Evolutionary conservation across 139 green algal genomes (phyloP).

Genomic region (Chlamydomonas schloesseri): DNA sequence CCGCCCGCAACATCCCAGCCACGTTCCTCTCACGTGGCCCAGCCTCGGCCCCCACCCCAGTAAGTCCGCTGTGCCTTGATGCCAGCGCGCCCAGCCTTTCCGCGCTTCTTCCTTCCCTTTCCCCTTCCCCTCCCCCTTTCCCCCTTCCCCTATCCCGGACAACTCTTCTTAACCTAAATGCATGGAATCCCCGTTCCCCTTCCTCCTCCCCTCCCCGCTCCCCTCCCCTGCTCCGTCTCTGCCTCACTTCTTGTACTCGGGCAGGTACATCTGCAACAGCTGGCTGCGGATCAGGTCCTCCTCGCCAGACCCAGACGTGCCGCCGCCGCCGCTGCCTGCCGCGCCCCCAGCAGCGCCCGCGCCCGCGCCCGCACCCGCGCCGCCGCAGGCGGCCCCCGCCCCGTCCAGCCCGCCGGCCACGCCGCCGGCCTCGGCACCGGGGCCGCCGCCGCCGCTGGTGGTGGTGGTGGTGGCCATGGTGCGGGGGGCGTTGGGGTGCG

Average conservation of each 20-base stretch:
- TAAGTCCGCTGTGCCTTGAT: too few species aligned
- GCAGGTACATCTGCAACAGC: slow-evolving; percentile 55
- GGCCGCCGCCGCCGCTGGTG: not conserved
- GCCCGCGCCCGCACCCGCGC: not conserved
- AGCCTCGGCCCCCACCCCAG: too few species aligned
- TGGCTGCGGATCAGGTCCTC: slow-evolving; percentile 49
- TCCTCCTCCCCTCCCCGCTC: not conserved
- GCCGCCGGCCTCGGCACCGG: not conserved
- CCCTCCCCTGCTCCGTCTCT: not conserved
- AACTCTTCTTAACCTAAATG: too few species aligned
- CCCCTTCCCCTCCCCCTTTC: too few species aligned
- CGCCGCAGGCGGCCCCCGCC: not conserved
- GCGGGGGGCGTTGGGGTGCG: slow-evolving; percentile 11
- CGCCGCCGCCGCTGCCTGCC: not conserved
- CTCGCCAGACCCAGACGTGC: not conserved
- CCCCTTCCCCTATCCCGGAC: too few species aligned
- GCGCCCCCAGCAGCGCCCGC: not conserved
- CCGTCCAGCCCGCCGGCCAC: not conserved
- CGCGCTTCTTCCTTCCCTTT: too few species aligned
- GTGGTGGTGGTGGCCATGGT: too few species aligned
- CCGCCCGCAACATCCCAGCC: too few species aligned
- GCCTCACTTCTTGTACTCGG: slow-evolving; percentile 26
- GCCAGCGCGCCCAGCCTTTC: too few species aligned
- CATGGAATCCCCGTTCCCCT: too few species aligned
- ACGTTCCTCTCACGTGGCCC: too few species aligned